phyloP scores from a whole-genome alignment of 805 yeast species.

The Phaffomyces thermotolerans region DNA sequence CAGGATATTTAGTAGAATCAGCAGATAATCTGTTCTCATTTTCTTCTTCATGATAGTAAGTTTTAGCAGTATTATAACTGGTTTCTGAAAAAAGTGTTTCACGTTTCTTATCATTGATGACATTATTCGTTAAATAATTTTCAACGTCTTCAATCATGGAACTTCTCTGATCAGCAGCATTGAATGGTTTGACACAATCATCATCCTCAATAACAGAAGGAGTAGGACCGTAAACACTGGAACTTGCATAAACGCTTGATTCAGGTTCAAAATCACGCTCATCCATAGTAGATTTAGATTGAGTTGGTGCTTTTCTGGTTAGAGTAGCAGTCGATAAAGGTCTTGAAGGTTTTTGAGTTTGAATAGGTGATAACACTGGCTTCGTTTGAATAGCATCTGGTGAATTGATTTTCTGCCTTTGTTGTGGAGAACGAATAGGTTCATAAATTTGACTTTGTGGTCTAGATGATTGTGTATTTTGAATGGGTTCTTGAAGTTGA shows the following conservation, averaged over 20 bases:
- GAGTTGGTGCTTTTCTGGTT: constrained; percentile 10
- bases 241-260: constrained; percentile 12
- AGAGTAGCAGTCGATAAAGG: not conserved
- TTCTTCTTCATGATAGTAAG: not conserved
- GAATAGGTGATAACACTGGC: constrained; percentile 5
- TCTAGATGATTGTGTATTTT: not conserved
- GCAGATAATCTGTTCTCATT: not conserved
- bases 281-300: not conserved
- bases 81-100: constrained; percentile 2
- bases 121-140: not conserved
- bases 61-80: constrained; percentile 1
- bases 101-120: not conserved
- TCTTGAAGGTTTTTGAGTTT: not conserved
- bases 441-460: constrained; percentile 4
- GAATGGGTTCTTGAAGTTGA: too few species aligned
- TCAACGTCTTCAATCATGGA: constrained; percentile 11
- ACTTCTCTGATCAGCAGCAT: not conserved
- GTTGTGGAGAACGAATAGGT: constrained; percentile 3
- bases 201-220: constrained; percentile 7
- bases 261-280: not conserved
- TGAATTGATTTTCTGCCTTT: not conserved
- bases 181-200: not conserved
- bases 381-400: not conserved
- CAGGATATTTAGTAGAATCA: constrained; percentile 12
- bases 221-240: constrained; percentile 18